These are phyloP conservation scores for Aspergillus pseudotamarii DNA, from an alignment of 2,329 filamentous ascomycete species.

Conservation along the genomic window DNA sequence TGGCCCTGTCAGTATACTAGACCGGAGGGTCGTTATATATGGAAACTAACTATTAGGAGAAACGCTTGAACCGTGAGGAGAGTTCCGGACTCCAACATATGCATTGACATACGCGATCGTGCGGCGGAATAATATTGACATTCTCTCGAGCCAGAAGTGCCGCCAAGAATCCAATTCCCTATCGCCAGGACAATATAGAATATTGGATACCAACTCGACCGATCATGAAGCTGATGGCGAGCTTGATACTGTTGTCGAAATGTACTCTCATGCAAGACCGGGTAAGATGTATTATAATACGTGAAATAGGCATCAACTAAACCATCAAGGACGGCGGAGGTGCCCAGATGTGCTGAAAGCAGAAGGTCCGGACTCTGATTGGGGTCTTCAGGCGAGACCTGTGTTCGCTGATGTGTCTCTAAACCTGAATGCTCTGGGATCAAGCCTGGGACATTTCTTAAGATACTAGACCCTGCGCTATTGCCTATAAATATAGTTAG, in stretches of 20 bases:
- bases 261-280: constrained; percentile 30
- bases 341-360: constrained; percentile 2
- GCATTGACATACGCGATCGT: constrained; percentile 27
- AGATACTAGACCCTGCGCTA: too few species aligned
- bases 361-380: not conserved
- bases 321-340: constrained; percentile 13
- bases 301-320: constrained; percentile 31
- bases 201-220: constrained; percentile 26
- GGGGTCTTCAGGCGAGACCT: too few species aligned
- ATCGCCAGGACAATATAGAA: constrained; percentile 30
- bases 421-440: too few species aligned
- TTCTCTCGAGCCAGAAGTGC: constrained; percentile 9
- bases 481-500: too few species aligned
- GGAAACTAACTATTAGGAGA: constrained; percentile 32
- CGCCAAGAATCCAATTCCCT: constrained; percentile 25
- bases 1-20: too few species aligned
- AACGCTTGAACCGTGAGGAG: constrained; percentile 36
- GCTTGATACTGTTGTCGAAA: constrained; percentile 25
- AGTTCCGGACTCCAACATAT: constrained; percentile 34
- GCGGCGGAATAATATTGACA: constrained; percentile 22
- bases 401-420: too few species aligned
- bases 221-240: constrained; percentile 15
- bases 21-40: not conserved
- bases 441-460: too few species aligned
- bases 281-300: constrained; percentile 29